Base-by-base conservation (phyloP, 1,139 yeast genomes). In the Wickerhamiella infanticola region DNA sequence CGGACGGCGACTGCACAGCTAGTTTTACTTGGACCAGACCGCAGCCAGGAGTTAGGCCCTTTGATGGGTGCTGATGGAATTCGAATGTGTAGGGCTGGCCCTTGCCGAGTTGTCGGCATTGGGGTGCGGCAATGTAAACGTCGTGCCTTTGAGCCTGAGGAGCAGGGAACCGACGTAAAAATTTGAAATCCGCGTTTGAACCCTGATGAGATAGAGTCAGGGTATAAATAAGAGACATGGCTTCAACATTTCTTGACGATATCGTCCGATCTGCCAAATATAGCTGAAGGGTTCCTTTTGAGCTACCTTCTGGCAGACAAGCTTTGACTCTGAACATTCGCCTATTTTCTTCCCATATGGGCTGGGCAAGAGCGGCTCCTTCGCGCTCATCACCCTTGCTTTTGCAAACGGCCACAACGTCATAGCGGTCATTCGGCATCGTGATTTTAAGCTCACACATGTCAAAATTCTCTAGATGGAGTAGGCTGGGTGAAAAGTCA, bases 51-150 rank as follows among this genome's bases (percentile, higher is more conserved):
- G 67, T 67, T 40, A 76, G 55, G 1, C 82, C 83, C 49, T 63
- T 65, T 3, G 81, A 70, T 4, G 90, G 88, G 56, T 75, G 76
- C 56, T 79, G 85, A 33, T 69, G 62, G 24, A 85, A 61, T 49
- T 71, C 74, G 60, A 86, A 85, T 47, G 67, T 72, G 55, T 83
- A 83, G 11, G 76, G 70, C 51, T 75, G 75, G 36, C 75, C 76
- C 36, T 65, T 67, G 18, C 72, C 64, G 43, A 90, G 64, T 50
- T 72, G 70, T 51, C 72, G 75, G 49, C 81, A 75, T 60, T 88
- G 97, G 1, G 98, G 98, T 54, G 81, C 83, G 49, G 75, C 73
- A 47, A 90, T 74, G 61, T 88, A 90, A 44, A 86, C 64, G 59
- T 88, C 98, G 52, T 79, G 77, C 44, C 71, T 69, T 57, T 74